Conservation (phyloP, 116 monocot genomes). For the Papilionanthe hybrid region DNA sequence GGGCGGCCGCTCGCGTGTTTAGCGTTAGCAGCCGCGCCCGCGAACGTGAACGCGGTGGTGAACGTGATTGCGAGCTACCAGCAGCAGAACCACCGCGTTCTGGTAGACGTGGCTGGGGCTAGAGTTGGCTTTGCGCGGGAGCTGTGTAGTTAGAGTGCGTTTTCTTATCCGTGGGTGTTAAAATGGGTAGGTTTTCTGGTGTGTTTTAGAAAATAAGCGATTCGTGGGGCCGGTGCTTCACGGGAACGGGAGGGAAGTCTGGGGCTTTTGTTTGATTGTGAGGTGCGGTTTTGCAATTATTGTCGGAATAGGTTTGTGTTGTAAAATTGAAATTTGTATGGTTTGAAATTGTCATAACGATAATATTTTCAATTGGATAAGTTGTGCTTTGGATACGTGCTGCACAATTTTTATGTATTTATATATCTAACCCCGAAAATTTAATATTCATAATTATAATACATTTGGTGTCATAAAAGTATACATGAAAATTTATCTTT, state of each 20-base stretch:
- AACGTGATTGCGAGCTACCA: constrained; percentile 85
- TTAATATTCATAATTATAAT: no score
- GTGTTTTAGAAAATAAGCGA: not conserved
- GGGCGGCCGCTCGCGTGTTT: constrained; percentile 62
- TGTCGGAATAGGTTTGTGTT: not conserved
- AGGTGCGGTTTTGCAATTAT: not conserved
- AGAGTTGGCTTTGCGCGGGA: constrained; percentile 70
- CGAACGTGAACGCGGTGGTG: constrained; percentile 59
- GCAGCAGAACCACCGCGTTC: constrained; percentile 78
- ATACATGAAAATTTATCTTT: no score
- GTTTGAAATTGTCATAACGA: not conserved
- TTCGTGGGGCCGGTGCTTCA: not conserved
- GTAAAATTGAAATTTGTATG: not conserved
- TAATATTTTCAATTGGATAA: no score
- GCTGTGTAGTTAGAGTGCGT: constrained; percentile 33
- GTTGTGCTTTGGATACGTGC: no score
- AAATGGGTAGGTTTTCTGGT: not conserved
- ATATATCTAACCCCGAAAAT: no score
- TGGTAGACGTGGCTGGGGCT: constrained; percentile 56
- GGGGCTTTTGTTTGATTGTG: not conserved
- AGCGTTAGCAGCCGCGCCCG: constrained; percentile 70
- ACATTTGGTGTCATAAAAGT: no score
- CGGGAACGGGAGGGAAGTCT: not conserved
- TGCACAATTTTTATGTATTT: no score
- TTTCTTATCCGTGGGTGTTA: not conserved